Evolutionary conservation across 1,139 yeast species (phyloP), one percentile per base, ranked within the genome.

Genomic region (Citeromyces hawaiiensis): DNA sequence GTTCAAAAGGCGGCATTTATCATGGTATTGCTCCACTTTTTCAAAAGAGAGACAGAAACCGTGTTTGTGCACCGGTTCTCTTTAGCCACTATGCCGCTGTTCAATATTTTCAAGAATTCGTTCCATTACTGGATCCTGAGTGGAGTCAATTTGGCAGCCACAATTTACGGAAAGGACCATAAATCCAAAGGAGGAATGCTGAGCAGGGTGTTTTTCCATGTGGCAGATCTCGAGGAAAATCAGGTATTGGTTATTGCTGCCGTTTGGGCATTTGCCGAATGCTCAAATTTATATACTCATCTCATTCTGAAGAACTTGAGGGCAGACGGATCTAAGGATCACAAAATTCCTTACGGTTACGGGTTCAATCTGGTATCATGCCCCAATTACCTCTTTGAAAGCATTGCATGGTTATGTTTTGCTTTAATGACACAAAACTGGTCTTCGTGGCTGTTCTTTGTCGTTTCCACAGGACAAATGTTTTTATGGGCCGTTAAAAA

Each of bases 351-450:
- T 9, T 52, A 56, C 37, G 79, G 79, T 14, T 72, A 53, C 52
- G 46, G 52, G 4, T 59, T 57, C 42, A 44, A 51, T 8, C 47
- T 45, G 35, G 60, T 59, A 36, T 56, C 63, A 4, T 56, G 52
- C 55, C 98, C 98, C 48, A 91, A 91, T 63, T 91, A 91, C 60
- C 81, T 86, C 48, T 91, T 87, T 58, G 98, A 91, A 63, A 64
- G 75, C 37, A 61, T 81, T 51, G 66, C 77, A 2, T 88, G 96
- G 94, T 55, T 80, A 2, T 64, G 71, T 25, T 74, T 79, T 50
- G 72, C 88, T 11, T 45, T 85, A 13, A 63, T 86, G 51, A 76
- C 79, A 41, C 85, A 88, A 43, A 86, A 87, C 59, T 69, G 91
- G 76, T 69, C 88, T 27, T 70, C 88, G 21, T 68, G 78, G 56